phyloP scores from a whole-genome alignment of 768 basidiomycete species.

The Candolleomyces eurysporus region DNA sequence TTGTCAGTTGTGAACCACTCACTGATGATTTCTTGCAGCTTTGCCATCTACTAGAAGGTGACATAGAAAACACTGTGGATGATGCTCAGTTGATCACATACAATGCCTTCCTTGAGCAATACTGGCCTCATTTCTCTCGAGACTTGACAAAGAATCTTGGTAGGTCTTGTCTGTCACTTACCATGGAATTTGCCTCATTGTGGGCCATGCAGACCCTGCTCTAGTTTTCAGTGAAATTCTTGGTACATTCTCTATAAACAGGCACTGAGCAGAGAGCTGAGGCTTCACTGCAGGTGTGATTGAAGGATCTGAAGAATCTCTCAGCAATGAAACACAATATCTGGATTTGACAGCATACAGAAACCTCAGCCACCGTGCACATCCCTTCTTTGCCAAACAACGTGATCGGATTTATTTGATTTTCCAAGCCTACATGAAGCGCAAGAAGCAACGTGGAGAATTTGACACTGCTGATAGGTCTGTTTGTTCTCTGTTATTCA shows the following conservation, averaged over 20 bases:
- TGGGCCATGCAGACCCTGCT: constrained; percentile 45
- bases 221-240: constrained; percentile 66
- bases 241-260: constrained; percentile 30
- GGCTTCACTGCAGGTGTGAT: constrained; percentile 48
- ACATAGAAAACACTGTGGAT: constrained; percentile 24
- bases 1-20: not conserved
- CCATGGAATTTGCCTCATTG: not conserved
- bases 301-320: constrained; percentile 61
- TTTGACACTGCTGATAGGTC: constrained; percentile 63
- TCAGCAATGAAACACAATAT: constrained; percentile 31
- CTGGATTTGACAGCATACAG: constrained; percentile 46
- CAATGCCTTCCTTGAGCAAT: constrained; percentile 43
- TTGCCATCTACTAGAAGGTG: constrained; percentile 48
- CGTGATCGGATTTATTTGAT: constrained; percentile 50
- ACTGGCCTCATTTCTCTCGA: constrained; percentile 63
- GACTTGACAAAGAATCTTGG: constrained; percentile 51
- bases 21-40: constrained; percentile 34
- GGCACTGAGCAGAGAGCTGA: not conserved
- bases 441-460: constrained; percentile 42
- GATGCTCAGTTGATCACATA: constrained; percentile 39
- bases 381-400: constrained; percentile 47
- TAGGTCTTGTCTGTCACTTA: constrained; percentile 19
- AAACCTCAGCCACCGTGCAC: constrained; percentile 47
- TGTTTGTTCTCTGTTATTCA: not conserved
- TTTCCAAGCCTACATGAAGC: constrained; percentile 50